phyloP scores from a whole-genome alignment of 345 rosid species.

The Dimocarpus longan region DNA sequence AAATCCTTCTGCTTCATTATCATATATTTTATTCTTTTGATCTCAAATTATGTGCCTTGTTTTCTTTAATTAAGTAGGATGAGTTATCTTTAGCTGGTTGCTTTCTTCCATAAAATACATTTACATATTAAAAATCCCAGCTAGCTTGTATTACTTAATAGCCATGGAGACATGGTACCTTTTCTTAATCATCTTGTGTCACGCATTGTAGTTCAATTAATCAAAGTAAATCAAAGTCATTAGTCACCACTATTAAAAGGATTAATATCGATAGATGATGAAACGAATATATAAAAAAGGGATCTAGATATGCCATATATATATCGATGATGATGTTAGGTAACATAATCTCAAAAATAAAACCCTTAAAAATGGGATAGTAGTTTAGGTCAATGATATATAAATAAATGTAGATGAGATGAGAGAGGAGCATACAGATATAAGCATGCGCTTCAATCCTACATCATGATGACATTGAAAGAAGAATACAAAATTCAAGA shows the following conservation, averaged over 20 bases:
- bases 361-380: neutral
- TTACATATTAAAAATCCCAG: neutral
- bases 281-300: neutral
- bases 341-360: slow-evolving; percentile 5
- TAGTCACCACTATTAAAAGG: too few species aligned
- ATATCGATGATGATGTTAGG: slow-evolving; percentile 10
- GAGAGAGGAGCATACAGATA: neutral
- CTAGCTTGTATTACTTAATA: neutral
- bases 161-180: neutral
- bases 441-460: slow-evolving; percentile 24
- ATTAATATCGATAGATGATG: too few species aligned
- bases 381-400: slow-evolving; percentile 19
- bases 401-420: neutral
- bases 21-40: neutral
- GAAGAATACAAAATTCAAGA: neutral
- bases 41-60: neutral
- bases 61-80: neutral
- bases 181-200: neutral
- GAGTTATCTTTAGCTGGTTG: neutral
- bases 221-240: too few species aligned
- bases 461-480: slow-evolving; percentile 21
- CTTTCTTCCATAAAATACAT: neutral
- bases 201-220: neutral
- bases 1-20: neutral
- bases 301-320: neutral